Conservation (phyloP, 371 early-diverging fungal species). For the Mortierella sp. region DNA sequence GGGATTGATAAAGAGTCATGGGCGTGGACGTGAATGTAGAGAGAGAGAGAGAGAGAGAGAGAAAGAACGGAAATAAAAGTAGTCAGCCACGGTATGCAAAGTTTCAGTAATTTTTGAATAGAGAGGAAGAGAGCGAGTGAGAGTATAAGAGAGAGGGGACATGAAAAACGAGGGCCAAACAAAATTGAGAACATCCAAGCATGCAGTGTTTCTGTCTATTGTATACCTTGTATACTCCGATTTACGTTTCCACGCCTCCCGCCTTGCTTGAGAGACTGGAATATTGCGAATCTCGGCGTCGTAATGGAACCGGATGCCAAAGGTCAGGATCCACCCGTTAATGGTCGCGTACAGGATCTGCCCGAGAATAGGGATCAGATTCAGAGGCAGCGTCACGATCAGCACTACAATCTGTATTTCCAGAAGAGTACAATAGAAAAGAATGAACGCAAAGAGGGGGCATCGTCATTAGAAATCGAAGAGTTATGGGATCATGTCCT, state of each 20-base stretch:
- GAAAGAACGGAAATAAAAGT: not conserved
- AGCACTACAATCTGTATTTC: conserved; percentile 34
- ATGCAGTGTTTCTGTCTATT: not conserved
- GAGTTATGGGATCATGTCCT: not conserved
- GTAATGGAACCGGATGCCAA: conserved; percentile 40
- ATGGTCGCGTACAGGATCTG: conserved; percentile 39
- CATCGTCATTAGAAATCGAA: not conserved
- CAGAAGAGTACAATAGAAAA: too few relatives aligned
- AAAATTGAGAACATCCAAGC: not conserved
- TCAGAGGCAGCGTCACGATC: conserved; percentile 47
- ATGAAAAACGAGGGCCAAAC: conserved; percentile 8
- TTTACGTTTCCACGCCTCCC: conserved; percentile 41
- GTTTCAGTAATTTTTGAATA: conserved; percentile 9
- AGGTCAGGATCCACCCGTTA: conserved; percentile 48
- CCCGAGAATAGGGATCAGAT: conserved; percentile 49
- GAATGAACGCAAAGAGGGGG: too few relatives aligned
- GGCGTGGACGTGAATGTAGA: not conserved
- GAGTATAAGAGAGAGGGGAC: not conserved
- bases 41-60: not conserved
- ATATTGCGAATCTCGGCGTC: conserved; percentile 37
- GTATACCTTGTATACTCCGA: conserved; percentile 29
- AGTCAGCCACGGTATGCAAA: conserved; percentile 4
- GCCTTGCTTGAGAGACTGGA: conserved; percentile 31
- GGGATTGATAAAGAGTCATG: not conserved
- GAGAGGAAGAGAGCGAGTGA: not conserved